Conservation (phyloP, 2,329 filamentous ascomycete genomes). For the Hyphodiscus sp. region DNA sequence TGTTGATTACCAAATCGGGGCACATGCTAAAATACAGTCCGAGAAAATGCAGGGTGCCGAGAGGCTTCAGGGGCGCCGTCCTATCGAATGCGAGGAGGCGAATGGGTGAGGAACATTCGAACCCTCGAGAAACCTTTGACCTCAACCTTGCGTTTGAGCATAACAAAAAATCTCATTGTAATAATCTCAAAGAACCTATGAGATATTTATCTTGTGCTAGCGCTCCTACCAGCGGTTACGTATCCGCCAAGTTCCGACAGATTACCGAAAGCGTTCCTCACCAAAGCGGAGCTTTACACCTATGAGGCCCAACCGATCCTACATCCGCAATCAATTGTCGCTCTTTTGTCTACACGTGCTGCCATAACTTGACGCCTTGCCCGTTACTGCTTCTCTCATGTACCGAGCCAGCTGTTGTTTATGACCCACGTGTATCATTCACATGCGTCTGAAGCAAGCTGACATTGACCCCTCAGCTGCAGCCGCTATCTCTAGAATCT, state of each 20-base stretch:
- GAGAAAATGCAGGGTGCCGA: neutral
- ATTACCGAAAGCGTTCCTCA: slow-evolving; percentile 1
- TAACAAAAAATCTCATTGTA: neutral
- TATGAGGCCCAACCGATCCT: neutral
- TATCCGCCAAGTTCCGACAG: neutral
- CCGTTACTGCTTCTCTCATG: slow-evolving; percentile 9
- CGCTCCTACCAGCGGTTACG: no score
- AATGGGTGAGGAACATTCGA: neutral
- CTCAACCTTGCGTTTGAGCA: neutral
- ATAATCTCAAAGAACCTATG: neutral
- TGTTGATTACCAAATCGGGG: neutral
- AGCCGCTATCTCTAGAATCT: neutral
- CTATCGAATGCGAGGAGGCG: neutral
- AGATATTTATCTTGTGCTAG: neutral
- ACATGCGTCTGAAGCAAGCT: neutral
- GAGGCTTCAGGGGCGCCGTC: no score
- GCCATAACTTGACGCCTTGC: slow-evolving; percentile 8
- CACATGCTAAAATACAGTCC: neutral
- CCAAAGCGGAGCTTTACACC: slow-evolving; percentile 12
- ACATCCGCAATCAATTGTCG: slow-evolving; percentile 12
- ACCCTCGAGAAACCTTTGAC: neutral
- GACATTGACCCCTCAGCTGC: neutral
- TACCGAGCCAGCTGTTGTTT: neutral
- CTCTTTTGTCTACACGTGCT: slow-evolving; percentile 13
- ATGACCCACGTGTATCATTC: slow-evolving; percentile 1